These are phyloP conservation scores for Ambrosia hybrid DNA, from an alignment of 140 eudicot species.

Conservation along the genomic window DNA sequence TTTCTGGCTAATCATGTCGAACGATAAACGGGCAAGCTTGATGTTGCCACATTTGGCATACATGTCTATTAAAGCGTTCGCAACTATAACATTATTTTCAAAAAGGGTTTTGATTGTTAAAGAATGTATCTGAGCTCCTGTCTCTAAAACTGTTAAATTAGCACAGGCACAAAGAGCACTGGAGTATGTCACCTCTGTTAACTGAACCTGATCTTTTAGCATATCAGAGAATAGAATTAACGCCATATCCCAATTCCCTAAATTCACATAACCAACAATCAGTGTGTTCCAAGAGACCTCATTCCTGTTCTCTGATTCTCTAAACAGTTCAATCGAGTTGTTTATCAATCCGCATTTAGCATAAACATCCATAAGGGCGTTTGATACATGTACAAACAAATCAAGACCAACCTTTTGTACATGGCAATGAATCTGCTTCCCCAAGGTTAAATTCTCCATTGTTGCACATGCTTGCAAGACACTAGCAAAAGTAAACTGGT, in stretches of 20 bases:
- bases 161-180: conserved; percentile 83
- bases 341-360: conserved; percentile 77
- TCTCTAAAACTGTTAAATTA: conserved; percentile 58
- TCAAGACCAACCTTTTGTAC: conserved; percentile 65
- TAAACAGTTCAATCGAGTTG: conserved; percentile 49
- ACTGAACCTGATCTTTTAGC: conserved; percentile 48
- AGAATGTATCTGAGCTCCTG: conserved; percentile 68
- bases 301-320: conserved; percentile 44
- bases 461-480: conserved; percentile 74
- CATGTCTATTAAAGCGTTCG: conserved; percentile 81
- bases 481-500: conserved; percentile 82
- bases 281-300: conserved; percentile 91
- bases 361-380: conserved; percentile 85
- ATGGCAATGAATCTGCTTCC: conserved; percentile 67
- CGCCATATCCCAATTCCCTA: conserved; percentile 63
- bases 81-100: conserved; percentile 49
- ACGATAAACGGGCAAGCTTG: conserved; percentile 55
- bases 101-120: conserved; percentile 54
- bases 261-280: conserved; percentile 73
- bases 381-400: conserved; percentile 56
- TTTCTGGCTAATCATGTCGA: conserved; percentile 47
- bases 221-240: conserved; percentile 48
- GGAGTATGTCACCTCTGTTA: conserved; percentile 76
- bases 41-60: conserved; percentile 87
- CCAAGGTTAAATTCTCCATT: conserved; percentile 42